Evolutionary conservation across 371 early-diverging fungal genomes (phyloP).

Genomic region (Circinella minor): DNA sequence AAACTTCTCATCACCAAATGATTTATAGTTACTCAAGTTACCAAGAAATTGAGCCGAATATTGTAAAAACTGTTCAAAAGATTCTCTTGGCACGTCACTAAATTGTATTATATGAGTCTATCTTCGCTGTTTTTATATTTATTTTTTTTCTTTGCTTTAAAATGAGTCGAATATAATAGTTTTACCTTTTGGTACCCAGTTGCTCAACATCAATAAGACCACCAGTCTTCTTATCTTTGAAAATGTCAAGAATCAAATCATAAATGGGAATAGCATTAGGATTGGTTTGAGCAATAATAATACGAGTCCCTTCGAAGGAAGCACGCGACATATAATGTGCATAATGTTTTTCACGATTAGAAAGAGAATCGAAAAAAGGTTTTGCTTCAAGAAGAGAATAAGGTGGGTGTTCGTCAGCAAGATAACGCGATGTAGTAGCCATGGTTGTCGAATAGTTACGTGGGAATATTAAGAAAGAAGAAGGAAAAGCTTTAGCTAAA

Average conservation of each 20-base stretch:
- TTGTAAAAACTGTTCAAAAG: constrained; percentile 59
- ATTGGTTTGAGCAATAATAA: constrained; percentile 51
- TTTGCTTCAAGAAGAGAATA: constrained; percentile 56
- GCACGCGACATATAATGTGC: constrained; percentile 68
- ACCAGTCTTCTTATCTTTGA: constrained; percentile 26
- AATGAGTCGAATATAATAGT: too few species aligned
- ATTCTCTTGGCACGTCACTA: constrained; percentile 50
- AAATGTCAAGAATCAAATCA: constrained; percentile 39
- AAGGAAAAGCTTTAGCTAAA: background rate
- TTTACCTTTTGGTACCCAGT: constrained; percentile 36
- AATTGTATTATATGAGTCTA: too few species aligned
- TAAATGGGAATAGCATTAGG: constrained; percentile 45
- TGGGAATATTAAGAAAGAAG: background rate
- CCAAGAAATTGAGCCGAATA: constrained; percentile 57
- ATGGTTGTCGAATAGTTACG: constrained; percentile 26
- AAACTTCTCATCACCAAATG: constrained; percentile 71
- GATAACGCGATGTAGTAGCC: constrained; percentile 33
- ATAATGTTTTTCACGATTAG: constrained; percentile 57
- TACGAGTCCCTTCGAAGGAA: constrained; percentile 60
- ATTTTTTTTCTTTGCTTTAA: too few species aligned
- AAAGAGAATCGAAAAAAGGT: constrained; percentile 57
- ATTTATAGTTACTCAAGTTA: constrained; percentile 64
- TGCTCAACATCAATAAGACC: constrained; percentile 29
- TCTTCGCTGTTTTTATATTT: too few species aligned
- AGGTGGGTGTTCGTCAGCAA: constrained; percentile 55